Percentiles rank a stretch among this genome's conserved stretches.
Conservation (phyloP, 192 early-diverging fungal genomes). For the Coemansia sp. region DNA sequence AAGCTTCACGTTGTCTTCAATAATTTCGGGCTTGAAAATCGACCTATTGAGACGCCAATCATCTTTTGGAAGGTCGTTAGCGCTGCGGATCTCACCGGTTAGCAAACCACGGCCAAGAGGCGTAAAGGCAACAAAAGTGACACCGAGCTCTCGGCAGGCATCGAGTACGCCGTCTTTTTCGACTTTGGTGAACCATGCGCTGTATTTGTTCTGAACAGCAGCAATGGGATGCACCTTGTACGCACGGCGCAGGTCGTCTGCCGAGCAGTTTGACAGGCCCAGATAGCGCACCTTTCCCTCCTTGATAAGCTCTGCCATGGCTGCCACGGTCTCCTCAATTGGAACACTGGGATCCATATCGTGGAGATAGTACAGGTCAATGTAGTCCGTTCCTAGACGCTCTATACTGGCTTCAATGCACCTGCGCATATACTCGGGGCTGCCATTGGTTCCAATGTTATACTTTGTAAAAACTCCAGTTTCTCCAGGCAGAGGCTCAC, state of each 20-base stretch:
- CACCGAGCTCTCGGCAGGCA: conserved; percentile 70
- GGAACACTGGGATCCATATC: conserved; percentile 60
- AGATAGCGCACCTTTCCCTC: no score
- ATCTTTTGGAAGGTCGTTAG: conserved; percentile 54
- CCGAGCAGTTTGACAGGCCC: no score
- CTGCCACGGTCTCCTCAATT: conserved; percentile 60
- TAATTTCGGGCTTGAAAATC: conserved; percentile 63
- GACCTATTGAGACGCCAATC: conserved; percentile 59
- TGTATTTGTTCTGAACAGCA: conserved; percentile 53
- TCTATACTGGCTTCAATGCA: conserved; percentile 20
- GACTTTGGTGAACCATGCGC: conserved; percentile 62
- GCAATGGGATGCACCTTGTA: conserved; percentile 62
- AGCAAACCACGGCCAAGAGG: conserved; percentile 73
- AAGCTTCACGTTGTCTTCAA: conserved; percentile 61
- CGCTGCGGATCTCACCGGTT: conserved; percentile 59
- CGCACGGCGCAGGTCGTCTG: conserved; percentile 63
- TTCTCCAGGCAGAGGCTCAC: conserved; percentile 14
- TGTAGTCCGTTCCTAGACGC: conserved; percentile 12
- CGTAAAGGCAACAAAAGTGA: conserved; percentile 72
- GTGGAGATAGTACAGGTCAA: conserved; percentile 69
- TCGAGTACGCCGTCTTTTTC: conserved; percentile 67
- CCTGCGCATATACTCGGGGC: conserved; percentile 54
- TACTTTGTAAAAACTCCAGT: conserved; percentile 23
- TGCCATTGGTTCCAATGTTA: conserved; percentile 32
- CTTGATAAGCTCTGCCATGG: no score